Conservation (phyloP, 345 rosid species). For the Combretum micranthum region DNA sequence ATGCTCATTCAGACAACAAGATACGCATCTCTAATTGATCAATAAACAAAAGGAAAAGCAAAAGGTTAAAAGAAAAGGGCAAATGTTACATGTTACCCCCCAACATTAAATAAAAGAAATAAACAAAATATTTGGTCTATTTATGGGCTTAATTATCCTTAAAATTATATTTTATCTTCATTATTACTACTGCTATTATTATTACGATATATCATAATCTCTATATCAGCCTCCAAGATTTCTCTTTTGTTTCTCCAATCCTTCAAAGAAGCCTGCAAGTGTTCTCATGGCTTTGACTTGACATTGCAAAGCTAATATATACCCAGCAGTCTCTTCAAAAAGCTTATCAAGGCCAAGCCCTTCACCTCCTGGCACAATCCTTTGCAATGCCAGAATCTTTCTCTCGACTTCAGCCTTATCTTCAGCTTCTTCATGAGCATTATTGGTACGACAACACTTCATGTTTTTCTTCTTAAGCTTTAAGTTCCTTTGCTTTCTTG, state of each 20-base stretch:
- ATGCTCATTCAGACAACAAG: no score
- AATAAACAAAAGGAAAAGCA: no score
- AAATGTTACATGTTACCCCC: no score
- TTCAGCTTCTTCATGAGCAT: conserved; percentile 17
- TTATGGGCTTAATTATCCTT: no score
- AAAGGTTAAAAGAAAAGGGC: no score
- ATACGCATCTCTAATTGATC: no score
- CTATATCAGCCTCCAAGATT: conserved; percentile 42
- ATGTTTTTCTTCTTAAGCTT: conserved; percentile 10
- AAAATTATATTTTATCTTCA: no score
- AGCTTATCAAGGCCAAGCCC: conserved; percentile 46
- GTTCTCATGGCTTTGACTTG: conserved; percentile 58
- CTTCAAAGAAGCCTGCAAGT: conserved; percentile 40
- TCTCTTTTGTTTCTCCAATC: conserved; percentile 39
- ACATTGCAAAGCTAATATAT: conserved; percentile 50
- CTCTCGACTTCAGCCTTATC: conserved; percentile 35
- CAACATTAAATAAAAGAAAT: no score
- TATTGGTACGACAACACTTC: neutral
- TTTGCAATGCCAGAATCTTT: conserved; percentile 63
- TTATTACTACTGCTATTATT: no score
- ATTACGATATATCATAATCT: no score
- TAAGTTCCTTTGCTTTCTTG: conserved; percentile 4
- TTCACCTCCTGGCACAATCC: conserved; percentile 69
- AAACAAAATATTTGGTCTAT: no score
- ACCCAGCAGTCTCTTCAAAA: conserved; percentile 68